Conservation (phyloP, 1,284 basidiomycete species). For the Filobasidium uniguttulatum region DNA sequence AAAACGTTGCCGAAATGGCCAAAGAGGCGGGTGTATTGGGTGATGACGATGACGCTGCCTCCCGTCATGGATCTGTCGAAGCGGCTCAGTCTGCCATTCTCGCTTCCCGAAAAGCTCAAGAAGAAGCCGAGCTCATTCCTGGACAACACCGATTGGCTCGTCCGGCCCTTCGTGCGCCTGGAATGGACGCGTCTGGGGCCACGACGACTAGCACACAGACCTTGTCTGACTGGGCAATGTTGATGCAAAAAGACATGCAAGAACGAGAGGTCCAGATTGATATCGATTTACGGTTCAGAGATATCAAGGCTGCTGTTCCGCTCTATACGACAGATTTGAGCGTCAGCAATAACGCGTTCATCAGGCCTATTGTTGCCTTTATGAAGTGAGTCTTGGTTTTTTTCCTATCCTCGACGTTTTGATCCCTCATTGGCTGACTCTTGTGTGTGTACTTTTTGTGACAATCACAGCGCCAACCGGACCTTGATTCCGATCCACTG, state of each 20-base stretch:
- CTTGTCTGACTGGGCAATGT: background rate
- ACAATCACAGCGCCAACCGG: conserved; percentile 55
- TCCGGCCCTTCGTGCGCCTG: conserved; percentile 68
- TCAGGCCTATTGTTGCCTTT: conserved; percentile 93
- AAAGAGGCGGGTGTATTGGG: conserved; percentile 15
- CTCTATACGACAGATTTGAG: conserved; percentile 75
- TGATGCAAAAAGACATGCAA: background rate
- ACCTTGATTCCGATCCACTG: conserved; percentile 86
- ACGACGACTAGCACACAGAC: conserved; percentile 5
- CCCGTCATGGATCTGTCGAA: conserved; percentile 6
- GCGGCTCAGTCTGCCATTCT: conserved; percentile 42
- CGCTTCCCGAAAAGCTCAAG: conserved; percentile 34
- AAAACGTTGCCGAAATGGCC: conserved; percentile 50
- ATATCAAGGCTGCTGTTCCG: conserved; percentile 90
- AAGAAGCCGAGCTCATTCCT: conserved; percentile 53
- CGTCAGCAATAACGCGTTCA: conserved; percentile 86
- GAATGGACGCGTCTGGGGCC: conserved; percentile 32
- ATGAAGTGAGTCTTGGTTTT: conserved; percentile 59
- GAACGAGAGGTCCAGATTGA: conserved; percentile 56
- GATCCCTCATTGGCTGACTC: background rate
- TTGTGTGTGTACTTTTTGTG: conserved; percentile 16
- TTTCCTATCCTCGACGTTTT: background rate
- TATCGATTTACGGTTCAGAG: conserved; percentile 87
- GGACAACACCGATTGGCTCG: conserved; percentile 76
- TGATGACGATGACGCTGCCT: background rate